Base-by-base conservation (phyloP, 2,329 filamentous ascomycete genomes). In the Cercospora beticola region DNA sequence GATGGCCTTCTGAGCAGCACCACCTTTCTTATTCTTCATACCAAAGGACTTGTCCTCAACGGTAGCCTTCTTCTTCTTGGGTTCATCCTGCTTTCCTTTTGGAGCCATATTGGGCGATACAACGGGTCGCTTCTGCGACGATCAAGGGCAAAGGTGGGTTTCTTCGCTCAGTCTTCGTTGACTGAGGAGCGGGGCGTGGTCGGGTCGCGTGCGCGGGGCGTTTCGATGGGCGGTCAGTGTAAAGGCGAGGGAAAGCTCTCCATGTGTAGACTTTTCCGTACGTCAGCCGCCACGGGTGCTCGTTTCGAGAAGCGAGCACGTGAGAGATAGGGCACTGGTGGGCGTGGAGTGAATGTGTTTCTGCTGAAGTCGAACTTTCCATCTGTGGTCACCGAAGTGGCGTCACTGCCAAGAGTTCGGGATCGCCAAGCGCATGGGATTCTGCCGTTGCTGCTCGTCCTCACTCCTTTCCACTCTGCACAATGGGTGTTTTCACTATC, bases 21-120 rank as follows among this genome's bases (percentile, higher is more conserved):
- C 91, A 74, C 95, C 95, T 86, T 97, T 99, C 86, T 99, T 99
- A 80, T 99, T 99, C 84, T 99, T 99, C 95, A 99, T 98, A 76
- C 95, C 95, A 86, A 99, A 99, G 60, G 95, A 97, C 84, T 94
- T 95, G 85, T 99, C 95, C 9, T 74, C 76, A 71, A 95, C 93
- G 72, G 93, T 92, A 56, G 85, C 77, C 83, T 93, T 93, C 75
- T 80, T 79, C 74, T 81, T 80, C 77, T 83, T 82, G 67, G 83
- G 82, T 77, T 79, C 78, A 72, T 81, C 79, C 60, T 81, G 79
- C 76, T 82, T 82, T 70, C 79, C 78, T 80, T 93, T 93, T 68
- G 91, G 91, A 80, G 91, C 84, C 91, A 94, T 93, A 76, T 76
- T 88, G 84, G 82, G 69, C 59, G 68, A 64, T 66, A 65, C 33